phyloP scores from a whole-genome alignment of 495 filamentous ascomycete species.

The Hyphodiscus hymeniophilus region DNA sequence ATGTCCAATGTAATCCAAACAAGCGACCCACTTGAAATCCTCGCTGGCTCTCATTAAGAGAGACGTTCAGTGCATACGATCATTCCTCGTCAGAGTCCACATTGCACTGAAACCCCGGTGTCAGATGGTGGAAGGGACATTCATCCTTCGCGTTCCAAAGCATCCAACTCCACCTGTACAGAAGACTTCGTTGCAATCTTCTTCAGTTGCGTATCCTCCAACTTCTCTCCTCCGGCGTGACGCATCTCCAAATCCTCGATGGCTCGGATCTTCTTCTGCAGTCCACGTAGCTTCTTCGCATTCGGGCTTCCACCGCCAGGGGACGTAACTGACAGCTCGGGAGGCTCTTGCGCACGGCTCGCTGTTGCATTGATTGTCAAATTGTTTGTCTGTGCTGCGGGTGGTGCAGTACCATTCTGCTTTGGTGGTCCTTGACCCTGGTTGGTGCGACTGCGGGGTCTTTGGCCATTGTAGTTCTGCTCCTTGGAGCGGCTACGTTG shows the following conservation, averaged over 20 bases:
- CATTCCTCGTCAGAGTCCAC: too few species aligned
- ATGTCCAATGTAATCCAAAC: too few species aligned
- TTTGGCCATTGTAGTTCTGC: slow-evolving; percentile 22
- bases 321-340: slow-evolving; percentile 39
- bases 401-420: slow-evolving; percentile 16
- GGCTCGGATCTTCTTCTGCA: slow-evolving; percentile 93
- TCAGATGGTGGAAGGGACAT: neutral
- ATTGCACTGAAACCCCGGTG: too few species aligned
- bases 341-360: slow-evolving; percentile 21
- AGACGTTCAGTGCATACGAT: too few species aligned
- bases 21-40: too few species aligned
- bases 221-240: slow-evolving; percentile 83
- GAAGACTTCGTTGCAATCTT: slow-evolving; percentile 86
- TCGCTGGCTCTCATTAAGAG: too few species aligned
- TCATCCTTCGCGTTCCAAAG: slow-evolving; percentile 33
- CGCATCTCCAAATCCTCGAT: slow-evolving; percentile 98
- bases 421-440: slow-evolving; percentile 25
- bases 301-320: slow-evolving; percentile 36
- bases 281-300: slow-evolving; percentile 78
- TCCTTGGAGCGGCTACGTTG: slow-evolving; percentile 52
- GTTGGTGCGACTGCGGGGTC: slow-evolving; percentile 28
- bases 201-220: slow-evolving; percentile 97
- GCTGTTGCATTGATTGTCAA: slow-evolving; percentile 16
- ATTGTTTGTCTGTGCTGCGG: slow-evolving; percentile 10
- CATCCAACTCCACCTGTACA: slow-evolving; percentile 73